phyloP scores from a whole-genome alignment of 257 asterid species.

The Jasminum sambac region DNA sequence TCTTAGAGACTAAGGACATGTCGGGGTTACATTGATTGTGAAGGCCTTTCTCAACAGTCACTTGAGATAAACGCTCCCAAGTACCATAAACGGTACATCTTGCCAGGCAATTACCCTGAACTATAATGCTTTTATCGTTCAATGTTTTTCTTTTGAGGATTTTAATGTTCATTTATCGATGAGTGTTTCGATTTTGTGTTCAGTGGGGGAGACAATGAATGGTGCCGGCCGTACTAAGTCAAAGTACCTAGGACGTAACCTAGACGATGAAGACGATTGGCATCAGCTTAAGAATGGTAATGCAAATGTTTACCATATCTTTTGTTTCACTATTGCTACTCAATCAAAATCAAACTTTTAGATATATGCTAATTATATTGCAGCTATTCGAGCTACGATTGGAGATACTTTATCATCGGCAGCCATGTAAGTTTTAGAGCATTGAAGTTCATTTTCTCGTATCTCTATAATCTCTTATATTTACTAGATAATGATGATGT shows the following conservation, averaged over 20 bases:
- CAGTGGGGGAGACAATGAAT: constrained; percentile 78
- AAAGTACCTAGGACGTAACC: constrained; percentile 62
- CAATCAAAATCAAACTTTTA: no score
- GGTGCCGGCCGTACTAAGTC: constrained; percentile 52
- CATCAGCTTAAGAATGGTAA: constrained; percentile 72
- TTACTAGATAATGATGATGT: constrained; percentile 7
- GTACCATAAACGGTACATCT: constrained; percentile 75
- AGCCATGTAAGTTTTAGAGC: constrained; percentile 42
- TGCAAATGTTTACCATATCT: not conserved
- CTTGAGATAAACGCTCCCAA: constrained; percentile 79
- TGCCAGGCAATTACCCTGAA: constrained; percentile 61
- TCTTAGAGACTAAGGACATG: constrained; percentile 79
- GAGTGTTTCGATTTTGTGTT: constrained; percentile 1
- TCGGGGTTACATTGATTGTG: constrained; percentile 72
- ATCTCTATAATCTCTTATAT: constrained; percentile 1
- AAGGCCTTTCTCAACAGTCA: constrained; percentile 89
- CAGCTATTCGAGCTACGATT: constrained; percentile 78
- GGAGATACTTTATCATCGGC: constrained; percentile 53
- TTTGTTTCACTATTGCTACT: not conserved
- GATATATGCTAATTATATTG: constrained; percentile 1
- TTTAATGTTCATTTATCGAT: not conserved
- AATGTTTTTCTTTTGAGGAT: not conserved
- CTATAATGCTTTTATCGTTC: not conserved
- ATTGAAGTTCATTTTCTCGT: constrained; percentile 12
- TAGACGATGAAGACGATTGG: constrained; percentile 76